Evolutionary conservation across 169 alveolate genomes (phyloP), one percentile per base, ranked within the genome.

Genomic region (Theileria equi): DNA sequence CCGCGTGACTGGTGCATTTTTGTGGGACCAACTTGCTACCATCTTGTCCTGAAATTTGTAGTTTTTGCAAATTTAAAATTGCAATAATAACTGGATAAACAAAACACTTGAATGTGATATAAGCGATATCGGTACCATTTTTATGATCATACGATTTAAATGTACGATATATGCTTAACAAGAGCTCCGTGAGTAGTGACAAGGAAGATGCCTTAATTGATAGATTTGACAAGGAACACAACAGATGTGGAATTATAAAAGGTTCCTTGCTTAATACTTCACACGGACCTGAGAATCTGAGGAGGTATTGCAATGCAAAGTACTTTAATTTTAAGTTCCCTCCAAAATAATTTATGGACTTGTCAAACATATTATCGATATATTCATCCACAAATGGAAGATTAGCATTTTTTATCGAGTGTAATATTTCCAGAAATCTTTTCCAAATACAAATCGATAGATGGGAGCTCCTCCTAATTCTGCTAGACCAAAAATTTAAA

Each of bases 401-500:
- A 31, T 55, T 62, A 2, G n/a, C 0, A 0, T 0, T 3, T 8
- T 59, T 19, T 0, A 23, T 17, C 25, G 8, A 31, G 40, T 34
- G 57, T 16, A 32, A 34, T 10, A 45, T 13, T 11, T 69, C 65
- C 61, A 69, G 57, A 8, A 59, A 44, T 35, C 54, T 69, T 11
- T 6, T 28, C 81, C 81, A 69, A 13, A 59, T 43, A 2, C 45
- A 11, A 25, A 69, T 49, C 5, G 81, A 53, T 3, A 69, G 45
- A 40, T 69, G 36, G 16, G 76, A 69, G 21, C 45, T 44, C 36
- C 71, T 0, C 40, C 81, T 69, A 25, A 60, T 58, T 43, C 47
- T 58, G 6, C 66, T 43, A 0, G 74, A 48, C 81, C 81, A 69
- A 45, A 43, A 57, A 13, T 53, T 69, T 25, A 69, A 19, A 1